Base-by-base conservation (phyloP, 169 alveolate genomes). In the Miamiensis avidus region DNA sequence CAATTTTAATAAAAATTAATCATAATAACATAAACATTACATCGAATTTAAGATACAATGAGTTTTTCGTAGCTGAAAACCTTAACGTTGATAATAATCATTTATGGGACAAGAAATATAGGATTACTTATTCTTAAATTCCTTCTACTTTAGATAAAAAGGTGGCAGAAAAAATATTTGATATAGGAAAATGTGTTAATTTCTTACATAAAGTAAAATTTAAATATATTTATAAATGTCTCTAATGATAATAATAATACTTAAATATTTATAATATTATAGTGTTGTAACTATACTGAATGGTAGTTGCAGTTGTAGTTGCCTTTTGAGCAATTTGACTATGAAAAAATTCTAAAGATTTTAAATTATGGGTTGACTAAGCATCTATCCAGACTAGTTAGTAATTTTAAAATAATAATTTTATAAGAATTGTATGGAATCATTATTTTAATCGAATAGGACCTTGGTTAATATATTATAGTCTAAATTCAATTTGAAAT, bases 121-220 rank as follows among this genome's bases (percentile, higher is more conserved):
- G 85, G 76, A 65, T 95, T 33, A 92, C 89, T n/a, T 84, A 87
- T 25, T 82, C 90, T 65, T 93, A 92, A 94, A 94, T 95, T 78
- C 97, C 97, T 31, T 87, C 91, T 81, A 91, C 93, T 85, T 79
- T 95, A 82, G 88, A 91, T n/a, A 85, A 90, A 65, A 91, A 89
- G 16, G 82, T 92, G 0, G 95, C 95, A 34, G 73, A 88, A 16
- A 93, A 92, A 79, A 95, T 95, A 26, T 87, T 95, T 65, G 83
- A 83, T 76, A 93, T 94, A 30, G 97, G 97, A 32, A 95, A 93
- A 88, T 91, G 96, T 34, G 92, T 95, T n/a, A 92, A 95, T 82
- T 95, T 95, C 49, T 86, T 95, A 64, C 83, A 94, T 79, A 93
- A 89, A 87, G 89, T 91, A 49, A 49, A 11, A 11, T 49, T 49